Evolutionary conservation across 345 rosid genomes (phyloP), one percentile per base, ranked within the genome.

Genomic region (Eucalyptus lansdowneana): DNA sequence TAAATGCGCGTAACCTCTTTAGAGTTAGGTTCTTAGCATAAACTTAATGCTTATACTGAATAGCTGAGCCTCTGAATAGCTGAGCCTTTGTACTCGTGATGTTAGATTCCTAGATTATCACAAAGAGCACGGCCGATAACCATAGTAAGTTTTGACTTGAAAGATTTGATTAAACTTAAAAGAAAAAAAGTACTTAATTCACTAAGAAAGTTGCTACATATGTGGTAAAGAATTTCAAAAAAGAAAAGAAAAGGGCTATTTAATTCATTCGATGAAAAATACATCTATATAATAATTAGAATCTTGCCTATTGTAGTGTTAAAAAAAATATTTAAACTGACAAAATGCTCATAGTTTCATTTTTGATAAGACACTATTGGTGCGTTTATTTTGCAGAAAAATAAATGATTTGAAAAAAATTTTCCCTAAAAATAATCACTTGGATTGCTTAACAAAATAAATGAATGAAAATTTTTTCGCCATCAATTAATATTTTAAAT

Each of bases 361-460:
- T 25, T 60, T 27, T 27, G 4, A 60, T 60, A 27, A 60, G 69
- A 60, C 31, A 60, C 1, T 27, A 60, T 27, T 24, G 27, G 29
- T 56, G 62, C 6, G 3, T 1, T 56, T 56, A 56, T 56, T 56
- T 56, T 1, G 13, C 0, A 0, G 1, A 24, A 56, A 22, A 56
- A 56, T 56, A 24, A 56, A 56, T 56, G 13, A 56, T 56, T 56
- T 56, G 0, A 1, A 22, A 56, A 56, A 24, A 4, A 4, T 1
- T 56, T 56, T 56, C 6, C 6, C 29, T 56, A 56, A 56, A 56
- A 22, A 56, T 56, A 22, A 24, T 56, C 0, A 56, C 13, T 22
- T 4, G 1, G 4, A 56, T 9, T 24, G 12, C 29, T 24, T 22
- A 0, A 56, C 62, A 24, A 56, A 56, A 4, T 56, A 56, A 9